Conservation (phyloP, 371 early-diverging fungal genomes). For the Catenaria anguillulae region DNA sequence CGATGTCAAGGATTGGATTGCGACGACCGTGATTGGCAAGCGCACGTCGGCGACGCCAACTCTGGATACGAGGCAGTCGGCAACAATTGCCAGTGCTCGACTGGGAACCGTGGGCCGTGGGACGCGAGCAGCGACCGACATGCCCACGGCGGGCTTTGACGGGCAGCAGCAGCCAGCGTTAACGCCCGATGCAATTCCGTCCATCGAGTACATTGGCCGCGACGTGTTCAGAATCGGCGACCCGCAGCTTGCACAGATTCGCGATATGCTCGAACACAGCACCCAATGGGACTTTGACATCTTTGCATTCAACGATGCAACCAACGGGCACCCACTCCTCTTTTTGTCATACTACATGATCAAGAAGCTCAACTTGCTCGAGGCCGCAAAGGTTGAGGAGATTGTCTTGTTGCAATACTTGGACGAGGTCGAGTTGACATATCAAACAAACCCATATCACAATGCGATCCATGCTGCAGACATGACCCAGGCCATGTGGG, state of each 20-base stretch:
- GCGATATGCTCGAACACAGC: conserved; percentile 13
- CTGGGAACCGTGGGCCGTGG: not conserved
- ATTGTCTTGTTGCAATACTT: conserved; percentile 1
- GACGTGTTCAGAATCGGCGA: not conserved
- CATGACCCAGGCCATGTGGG: conserved; percentile 24
- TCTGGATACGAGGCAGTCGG: not conserved
- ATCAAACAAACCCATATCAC: conserved; percentile 21
- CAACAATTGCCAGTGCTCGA: not conserved
- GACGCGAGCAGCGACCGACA: not conserved
- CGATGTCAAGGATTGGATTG: not conserved
- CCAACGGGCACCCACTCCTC: conserved; percentile 15
- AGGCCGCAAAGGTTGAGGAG: not conserved
- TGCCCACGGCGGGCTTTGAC: not conserved
- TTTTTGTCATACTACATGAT: not conserved
- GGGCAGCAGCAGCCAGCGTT: no score
- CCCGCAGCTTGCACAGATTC: not conserved
- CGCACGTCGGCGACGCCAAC: not conserved
- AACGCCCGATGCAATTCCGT: not conserved
- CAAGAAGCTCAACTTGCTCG: conserved; percentile 4
- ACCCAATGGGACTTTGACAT: conserved; percentile 28
- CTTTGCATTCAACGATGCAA: conserved; percentile 21
- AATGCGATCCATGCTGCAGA: conserved; percentile 35
- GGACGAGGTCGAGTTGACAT: conserved; percentile 2
- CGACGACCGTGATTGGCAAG: not conserved
- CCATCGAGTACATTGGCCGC: not conserved